Conservation (phyloP, 2,329 filamentous ascomycete species). For the Epichloe gansuensis region DNA sequence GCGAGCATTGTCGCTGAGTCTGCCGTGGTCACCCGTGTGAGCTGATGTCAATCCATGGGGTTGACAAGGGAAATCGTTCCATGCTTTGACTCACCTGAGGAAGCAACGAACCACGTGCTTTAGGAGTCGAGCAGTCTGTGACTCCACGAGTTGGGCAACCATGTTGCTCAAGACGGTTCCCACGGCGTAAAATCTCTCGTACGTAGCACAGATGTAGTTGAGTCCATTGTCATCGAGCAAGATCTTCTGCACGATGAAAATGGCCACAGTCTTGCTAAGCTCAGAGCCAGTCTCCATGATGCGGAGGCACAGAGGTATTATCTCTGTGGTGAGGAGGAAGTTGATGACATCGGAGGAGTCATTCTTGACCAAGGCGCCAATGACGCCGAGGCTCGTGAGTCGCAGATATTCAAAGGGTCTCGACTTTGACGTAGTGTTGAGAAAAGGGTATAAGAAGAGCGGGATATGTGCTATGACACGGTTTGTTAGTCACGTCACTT, state of each 20-base stretch:
- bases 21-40: constrained; percentile 24
- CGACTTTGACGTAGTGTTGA: constrained; percentile 97
- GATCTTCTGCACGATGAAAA: constrained; percentile 99
- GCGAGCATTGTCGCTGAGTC: constrained; percentile 88
- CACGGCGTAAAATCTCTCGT: constrained; percentile 95
- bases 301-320: constrained; percentile 89
- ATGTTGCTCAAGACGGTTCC: constrained; percentile 97
- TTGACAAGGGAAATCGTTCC: background rate
- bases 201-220: constrained; percentile 97
- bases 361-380: constrained; percentile 95
- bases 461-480: constrained; percentile 70
- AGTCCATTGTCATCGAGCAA: constrained; percentile 90
- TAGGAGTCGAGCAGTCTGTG: constrained; percentile 86
- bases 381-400: constrained; percentile 88
- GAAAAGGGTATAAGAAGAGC: constrained; percentile 92
- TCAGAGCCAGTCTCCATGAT: constrained; percentile 99
- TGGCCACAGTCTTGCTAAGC: constrained; percentile 95
- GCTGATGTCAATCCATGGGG: background rate
- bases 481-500: constrained; percentile 2
- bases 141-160: constrained; percentile 94
- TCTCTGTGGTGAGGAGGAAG: constrained; percentile 95
- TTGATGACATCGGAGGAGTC: constrained; percentile 98
- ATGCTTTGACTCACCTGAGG: constrained; percentile 53
- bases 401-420: constrained; percentile 95
- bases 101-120: constrained; percentile 98